Percentiles rank a stretch among this genome's conserved stretches.
Evolutionary conservation across 495 filamentous ascomycete species (phyloP).

Genomic region (Achaetomiella virescens): DNA sequence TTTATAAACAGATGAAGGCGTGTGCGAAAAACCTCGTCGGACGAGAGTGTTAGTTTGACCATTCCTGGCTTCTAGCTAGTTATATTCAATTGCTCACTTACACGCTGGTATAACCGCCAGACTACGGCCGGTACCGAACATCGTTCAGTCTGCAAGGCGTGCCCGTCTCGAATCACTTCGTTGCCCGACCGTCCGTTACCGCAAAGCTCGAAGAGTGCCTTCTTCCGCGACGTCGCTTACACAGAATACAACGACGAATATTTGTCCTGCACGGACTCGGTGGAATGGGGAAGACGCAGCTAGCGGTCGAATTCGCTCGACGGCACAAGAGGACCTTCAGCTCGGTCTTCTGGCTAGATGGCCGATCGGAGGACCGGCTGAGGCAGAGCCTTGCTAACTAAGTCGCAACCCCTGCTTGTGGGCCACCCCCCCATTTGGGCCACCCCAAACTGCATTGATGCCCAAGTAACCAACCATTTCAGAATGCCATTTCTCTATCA

Average conservation of each 20-base stretch:
- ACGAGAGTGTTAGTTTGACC: constrained; percentile 7
- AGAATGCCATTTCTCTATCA: no score
- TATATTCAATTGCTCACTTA: constrained; percentile 9
- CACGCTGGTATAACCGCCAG: constrained; percentile 4
- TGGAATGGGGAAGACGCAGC: constrained; percentile 25
- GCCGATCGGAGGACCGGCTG: constrained; percentile 29
- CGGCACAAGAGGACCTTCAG: constrained; percentile 15
- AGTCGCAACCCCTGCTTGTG: no score
- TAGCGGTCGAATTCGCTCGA: constrained; percentile 20
- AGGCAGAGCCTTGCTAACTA: constrained; percentile 28
- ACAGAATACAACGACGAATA: constrained; percentile 6
- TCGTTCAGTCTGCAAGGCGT: constrained; percentile 14
- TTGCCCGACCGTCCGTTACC: constrained; percentile 9
- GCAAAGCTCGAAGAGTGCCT: constrained; percentile 14
- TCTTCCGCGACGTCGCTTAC: constrained; percentile 7
- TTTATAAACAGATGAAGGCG: constrained; percentile 34
- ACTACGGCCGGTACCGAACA: constrained; percentile 14
- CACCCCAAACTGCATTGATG: no score
- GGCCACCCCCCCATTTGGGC: no score
- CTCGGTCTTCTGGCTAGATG: constrained; percentile 27
- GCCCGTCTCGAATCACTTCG: constrained; percentile 13
- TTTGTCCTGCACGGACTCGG: constrained; percentile 25
- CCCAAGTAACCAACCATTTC: no score
- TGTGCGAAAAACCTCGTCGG: constrained; percentile 18
- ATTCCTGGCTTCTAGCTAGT: constrained; percentile 3